Conservation (phyloP, 352 stramenopile species). For the Aphanomyces stellatus region DNA sequence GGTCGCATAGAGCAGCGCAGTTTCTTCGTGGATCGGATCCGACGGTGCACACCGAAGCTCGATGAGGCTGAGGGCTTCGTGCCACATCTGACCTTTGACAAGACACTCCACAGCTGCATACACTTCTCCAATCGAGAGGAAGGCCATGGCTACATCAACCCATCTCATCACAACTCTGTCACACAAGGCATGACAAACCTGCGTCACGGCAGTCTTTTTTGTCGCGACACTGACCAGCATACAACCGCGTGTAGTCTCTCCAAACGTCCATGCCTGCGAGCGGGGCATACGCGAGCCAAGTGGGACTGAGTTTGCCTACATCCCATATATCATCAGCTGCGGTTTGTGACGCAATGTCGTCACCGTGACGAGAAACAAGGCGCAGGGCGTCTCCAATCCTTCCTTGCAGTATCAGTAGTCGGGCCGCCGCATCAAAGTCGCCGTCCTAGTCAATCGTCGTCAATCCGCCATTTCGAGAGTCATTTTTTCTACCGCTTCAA, state of each 20-base stretch:
- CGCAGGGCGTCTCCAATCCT: slow-evolving; percentile 46
- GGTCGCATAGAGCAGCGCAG: slow-evolving; percentile 29
- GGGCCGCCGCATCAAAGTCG: slow-evolving; percentile 46
- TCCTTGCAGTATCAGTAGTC: slow-evolving; percentile 42
- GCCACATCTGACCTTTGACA: slow-evolving; percentile 29
- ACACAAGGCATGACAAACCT: slow-evolving; percentile 22
- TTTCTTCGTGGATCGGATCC: slow-evolving; percentile 35
- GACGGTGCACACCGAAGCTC: slow-evolving; percentile 30
- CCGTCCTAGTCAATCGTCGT: slow-evolving; percentile 24
- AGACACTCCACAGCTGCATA: slow-evolving; percentile 36
- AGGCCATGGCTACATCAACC: slow-evolving; percentile 40
- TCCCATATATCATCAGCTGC: neutral
- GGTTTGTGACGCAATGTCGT: neutral
- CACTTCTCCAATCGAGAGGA: slow-evolving; percentile 50
- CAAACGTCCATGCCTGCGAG: slow-evolving; percentile 68
- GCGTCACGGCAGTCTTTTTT: slow-evolving; percentile 39
- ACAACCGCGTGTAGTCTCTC: slow-evolving; percentile 54
- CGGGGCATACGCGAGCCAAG: slow-evolving; percentile 58
- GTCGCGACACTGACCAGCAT: slow-evolving; percentile 42
- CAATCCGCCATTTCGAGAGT: neutral
- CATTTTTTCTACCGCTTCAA: slow-evolving; percentile 5
- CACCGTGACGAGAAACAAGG: slow-evolving; percentile 40
- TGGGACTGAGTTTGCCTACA: slow-evolving; percentile 26
- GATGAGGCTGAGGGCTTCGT: slow-evolving; percentile 52
- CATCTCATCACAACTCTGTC: neutral